These are phyloP conservation scores for Sordariomycetes sp. DNA, from an alignment of 2,329 filamentous ascomycete species.

Conservation along the genomic window DNA sequence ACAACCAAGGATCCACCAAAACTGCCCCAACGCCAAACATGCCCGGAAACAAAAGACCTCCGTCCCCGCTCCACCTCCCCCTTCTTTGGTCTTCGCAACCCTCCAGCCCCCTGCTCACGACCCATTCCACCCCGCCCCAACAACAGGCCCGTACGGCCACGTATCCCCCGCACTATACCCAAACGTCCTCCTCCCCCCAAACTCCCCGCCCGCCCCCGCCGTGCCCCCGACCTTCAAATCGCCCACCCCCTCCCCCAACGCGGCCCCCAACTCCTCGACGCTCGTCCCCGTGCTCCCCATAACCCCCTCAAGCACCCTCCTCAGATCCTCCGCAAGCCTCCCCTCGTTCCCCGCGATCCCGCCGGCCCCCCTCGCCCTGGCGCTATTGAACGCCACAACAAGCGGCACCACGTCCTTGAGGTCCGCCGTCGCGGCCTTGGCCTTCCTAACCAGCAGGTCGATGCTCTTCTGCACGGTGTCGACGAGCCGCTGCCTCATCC, in stretches of 20 bases:
- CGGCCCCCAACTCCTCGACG: slow-evolving; percentile 16
- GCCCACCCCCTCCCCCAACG: not conserved
- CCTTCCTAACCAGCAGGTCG: slow-evolving; percentile 28
- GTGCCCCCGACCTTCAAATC: not conserved
- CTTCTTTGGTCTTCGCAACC: no score
- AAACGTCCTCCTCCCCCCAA: not conserved
- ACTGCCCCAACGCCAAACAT: no score
- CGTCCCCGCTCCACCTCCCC: no score
- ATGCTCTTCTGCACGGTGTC: slow-evolving; percentile 31
- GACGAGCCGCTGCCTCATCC: slow-evolving; percentile 26
- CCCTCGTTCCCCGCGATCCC: slow-evolving; percentile 18
- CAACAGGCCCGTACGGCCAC: no score
- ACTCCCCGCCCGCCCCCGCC: not conserved
- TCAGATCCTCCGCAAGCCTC: slow-evolving; percentile 22
- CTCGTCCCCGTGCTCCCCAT: slow-evolving; percentile 28
- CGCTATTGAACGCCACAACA: slow-evolving; percentile 26
- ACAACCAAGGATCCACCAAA: no score
- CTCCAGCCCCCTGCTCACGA: no score
- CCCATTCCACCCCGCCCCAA: no score
- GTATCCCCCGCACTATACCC: no score
- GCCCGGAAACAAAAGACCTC: no score
- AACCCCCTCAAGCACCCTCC: slow-evolving; percentile 28
- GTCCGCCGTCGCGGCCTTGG: slow-evolving; percentile 34
- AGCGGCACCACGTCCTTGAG: slow-evolving; percentile 35
- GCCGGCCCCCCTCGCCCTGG: slow-evolving; percentile 22